Evolutionary conservation across 2,329 filamentous ascomycete genomes (phyloP).

Genomic region (Phoma herbarum): DNA sequence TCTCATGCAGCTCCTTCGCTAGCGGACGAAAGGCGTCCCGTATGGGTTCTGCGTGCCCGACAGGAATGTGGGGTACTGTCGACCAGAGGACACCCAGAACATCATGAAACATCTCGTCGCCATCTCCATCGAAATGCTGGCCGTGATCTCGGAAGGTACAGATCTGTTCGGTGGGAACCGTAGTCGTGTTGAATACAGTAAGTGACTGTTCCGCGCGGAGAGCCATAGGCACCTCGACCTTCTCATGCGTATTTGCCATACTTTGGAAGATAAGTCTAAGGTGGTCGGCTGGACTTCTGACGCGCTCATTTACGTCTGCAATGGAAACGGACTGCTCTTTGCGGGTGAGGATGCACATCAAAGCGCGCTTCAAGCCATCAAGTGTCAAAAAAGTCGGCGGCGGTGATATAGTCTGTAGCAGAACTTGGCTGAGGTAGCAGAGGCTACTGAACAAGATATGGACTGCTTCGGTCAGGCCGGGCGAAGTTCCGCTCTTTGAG

Average conservation of each 20-base stretch:
- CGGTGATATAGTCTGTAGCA: conserved; percentile 2
- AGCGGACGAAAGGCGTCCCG: conserved; percentile 6
- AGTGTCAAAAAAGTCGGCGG: not conserved
- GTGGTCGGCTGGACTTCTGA: not conserved
- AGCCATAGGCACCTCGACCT: not conserved
- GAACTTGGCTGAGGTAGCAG: conserved; percentile 5
- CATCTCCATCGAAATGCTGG: conserved; percentile 3
- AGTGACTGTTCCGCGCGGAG: not conserved
- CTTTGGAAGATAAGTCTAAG: conserved; percentile 5
- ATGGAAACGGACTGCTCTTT: not conserved
- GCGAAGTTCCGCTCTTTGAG: not conserved
- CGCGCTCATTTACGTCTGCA: not conserved
- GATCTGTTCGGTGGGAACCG: not conserved
- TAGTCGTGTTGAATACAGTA: not conserved
- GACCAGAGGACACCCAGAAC: conserved; percentile 3
- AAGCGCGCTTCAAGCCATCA: not conserved
- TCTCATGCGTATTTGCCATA: not conserved
- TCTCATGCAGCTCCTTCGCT: not conserved
- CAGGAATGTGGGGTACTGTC: conserved; percentile 1
- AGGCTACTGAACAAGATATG: not conserved
- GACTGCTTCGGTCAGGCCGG: not conserved
- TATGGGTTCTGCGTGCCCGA: not conserved
- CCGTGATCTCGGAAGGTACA: not conserved
- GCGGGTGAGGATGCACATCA: not conserved
- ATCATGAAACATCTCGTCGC: conserved; percentile 10